Evolutionary conservation across 345 rosid species (phyloP).

Genomic region (Salix koriyanagi): DNA sequence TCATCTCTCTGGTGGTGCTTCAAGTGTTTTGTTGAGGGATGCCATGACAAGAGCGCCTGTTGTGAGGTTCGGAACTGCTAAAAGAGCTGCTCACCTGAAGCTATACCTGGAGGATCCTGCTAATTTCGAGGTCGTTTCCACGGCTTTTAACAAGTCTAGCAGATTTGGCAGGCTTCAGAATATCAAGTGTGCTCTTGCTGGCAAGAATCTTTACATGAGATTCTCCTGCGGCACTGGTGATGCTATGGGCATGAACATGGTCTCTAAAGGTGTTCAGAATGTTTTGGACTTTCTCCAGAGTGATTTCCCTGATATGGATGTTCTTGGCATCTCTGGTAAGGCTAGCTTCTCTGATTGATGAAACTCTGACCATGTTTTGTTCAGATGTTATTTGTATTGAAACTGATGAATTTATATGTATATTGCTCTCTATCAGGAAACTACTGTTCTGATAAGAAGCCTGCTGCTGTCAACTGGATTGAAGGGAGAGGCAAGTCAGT

Average conservation of each 20-base stretch:
- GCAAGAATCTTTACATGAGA: conserved; percentile 38
- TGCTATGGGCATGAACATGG: conserved; percentile 54
- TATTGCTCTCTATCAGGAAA: conserved; percentile 22
- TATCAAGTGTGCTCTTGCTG: conserved; percentile 29
- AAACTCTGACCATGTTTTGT: neutral
- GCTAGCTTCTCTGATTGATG: neutral
- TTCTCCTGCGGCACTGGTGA: conserved; percentile 43
- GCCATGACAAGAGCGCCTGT: conserved; percentile 46
- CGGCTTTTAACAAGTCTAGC: conserved; percentile 35
- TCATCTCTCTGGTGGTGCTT: conserved; percentile 38
- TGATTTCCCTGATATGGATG: conserved; percentile 46
- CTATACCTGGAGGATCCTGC: conserved; percentile 34
- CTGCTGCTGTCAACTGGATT: conserved; percentile 48
- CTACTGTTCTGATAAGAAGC: conserved; percentile 47
- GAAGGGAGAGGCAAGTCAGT: conserved; percentile 48
- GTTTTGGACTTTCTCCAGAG: conserved; percentile 34
- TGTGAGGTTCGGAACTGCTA: conserved; percentile 30
- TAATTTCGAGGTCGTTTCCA: conserved; percentile 26
- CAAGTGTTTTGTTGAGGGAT: conserved; percentile 31
- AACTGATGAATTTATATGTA: neutral
- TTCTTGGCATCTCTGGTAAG: conserved; percentile 39
- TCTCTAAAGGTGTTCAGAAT: conserved; percentile 47
- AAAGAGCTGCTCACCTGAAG: conserved; percentile 37
- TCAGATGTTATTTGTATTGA: neutral
- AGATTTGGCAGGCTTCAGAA: conserved; percentile 33